Evolutionary conservation across 2,329 filamentous ascomycete genomes (phyloP), one percentile per base, ranked within the genome.

Genomic region (Pseudogymnoascus sp.): DNA sequence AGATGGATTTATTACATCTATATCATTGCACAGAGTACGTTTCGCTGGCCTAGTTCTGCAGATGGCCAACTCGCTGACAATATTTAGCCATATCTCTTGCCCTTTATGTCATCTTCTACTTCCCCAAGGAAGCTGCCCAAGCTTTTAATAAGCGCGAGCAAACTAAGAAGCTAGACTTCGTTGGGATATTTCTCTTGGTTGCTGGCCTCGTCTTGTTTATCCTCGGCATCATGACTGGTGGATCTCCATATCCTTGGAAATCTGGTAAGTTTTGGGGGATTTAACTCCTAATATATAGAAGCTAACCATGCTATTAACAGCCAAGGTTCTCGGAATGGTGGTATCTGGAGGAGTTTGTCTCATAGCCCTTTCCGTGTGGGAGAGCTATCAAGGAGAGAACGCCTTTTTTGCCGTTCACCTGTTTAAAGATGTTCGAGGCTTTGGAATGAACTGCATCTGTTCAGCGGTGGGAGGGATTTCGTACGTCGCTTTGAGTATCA

Each of bases 1-100:
- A 59, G 66, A 63, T 78, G 75, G 73, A 75, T 74, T 56, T 78
- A 75, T 66, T 76, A 77, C 66, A 72, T 78, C 66, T 76, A 76
- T 64, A 76, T 78, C 62, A 77, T 40, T 40, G 37, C 37, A 40
- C 37, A 75, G 35, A 68, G 72, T 24, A 70, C 72, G 43, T 71
- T 69, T 4, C 68, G 75, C 4, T 70, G 14, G 14, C 6, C 37
- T 16, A 16, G 16, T 40, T 40, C 14, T 40, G 14, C n/a, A 16
- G 37, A 14, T 40, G 6, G n/a, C 6, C n/a, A 40, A 40, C 75
- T n/a, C 7, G 19, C 46, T 31, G n/a, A 40, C 37, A 40, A n/a
- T 75, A 28, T 22, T 71, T 72, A 50, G 71, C 69, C 4, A 68
- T 75, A 4, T 70, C 75, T n/a, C 72, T 75, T 56, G 67, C 74